Percentiles rank a stretch among this genome's conserved stretches.
Evolutionary conservation across 2,329 filamentous ascomycete genomes (phyloP).

Genomic region (Nigrospora osmanthi): DNA sequence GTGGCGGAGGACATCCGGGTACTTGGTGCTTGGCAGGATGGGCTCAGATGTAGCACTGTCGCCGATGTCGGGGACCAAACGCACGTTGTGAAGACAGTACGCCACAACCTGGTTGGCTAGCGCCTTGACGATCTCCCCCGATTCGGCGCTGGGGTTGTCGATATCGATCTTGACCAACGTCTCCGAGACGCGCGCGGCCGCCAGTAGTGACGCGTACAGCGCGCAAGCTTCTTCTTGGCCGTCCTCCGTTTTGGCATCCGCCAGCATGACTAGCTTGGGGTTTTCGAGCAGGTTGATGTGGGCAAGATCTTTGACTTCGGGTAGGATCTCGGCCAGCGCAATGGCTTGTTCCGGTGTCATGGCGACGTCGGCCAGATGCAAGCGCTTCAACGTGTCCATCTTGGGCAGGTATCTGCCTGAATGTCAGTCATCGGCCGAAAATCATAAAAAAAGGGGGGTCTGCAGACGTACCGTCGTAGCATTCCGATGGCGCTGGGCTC

Average conservation of each 20-base stretch:
- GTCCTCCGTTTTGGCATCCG: slow-evolving; percentile 68
- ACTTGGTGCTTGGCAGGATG: slow-evolving; percentile 27
- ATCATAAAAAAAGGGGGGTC: slow-evolving; percentile 5
- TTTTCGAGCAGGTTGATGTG: slow-evolving; percentile 88
- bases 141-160: slow-evolving; percentile 72
- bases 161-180: slow-evolving; percentile 87
- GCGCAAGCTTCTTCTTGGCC: slow-evolving; percentile 90
- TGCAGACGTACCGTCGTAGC: slow-evolving; percentile 58
- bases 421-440: background rate
- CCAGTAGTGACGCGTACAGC: slow-evolving; percentile 83
- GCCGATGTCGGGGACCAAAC: slow-evolving; percentile 52
- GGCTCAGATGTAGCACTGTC: slow-evolving; percentile 21
- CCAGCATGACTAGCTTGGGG: slow-evolving; percentile 59
- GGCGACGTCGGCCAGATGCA: slow-evolving; percentile 79
- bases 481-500: slow-evolving; percentile 67
- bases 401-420: slow-evolving; percentile 64
- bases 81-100: slow-evolving; percentile 88
- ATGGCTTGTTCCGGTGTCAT: slow-evolving; percentile 85
- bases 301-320: slow-evolving; percentile 72
- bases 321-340: slow-evolving; percentile 80
- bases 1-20: slow-evolving; percentile 76
- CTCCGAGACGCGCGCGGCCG: slow-evolving; percentile 75
- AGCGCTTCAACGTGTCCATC: slow-evolving; percentile 67
- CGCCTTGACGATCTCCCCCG: slow-evolving; percentile 86
- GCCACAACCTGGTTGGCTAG: slow-evolving; percentile 91